Percentiles rank a stretch among this genome's conserved stretches.
These are phyloP conservation scores for Cladosporium sp. DNA, from an alignment of 2,329 filamentous ascomycete genomes.

Conservation along the genomic window DNA sequence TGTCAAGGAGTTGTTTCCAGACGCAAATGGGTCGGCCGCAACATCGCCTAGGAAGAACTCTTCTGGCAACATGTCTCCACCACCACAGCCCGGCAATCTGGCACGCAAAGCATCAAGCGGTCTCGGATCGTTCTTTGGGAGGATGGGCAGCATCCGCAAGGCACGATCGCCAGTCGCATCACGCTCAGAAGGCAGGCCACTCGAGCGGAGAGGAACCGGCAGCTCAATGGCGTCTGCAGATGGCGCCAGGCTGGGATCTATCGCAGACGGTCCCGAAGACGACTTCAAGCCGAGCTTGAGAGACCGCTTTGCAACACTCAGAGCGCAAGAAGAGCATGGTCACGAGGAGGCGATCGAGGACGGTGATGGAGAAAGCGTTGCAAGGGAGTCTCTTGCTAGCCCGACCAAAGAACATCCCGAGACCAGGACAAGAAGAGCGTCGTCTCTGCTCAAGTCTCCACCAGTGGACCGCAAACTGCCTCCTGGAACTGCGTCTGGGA, in stretches of 20 bases:
- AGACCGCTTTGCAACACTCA: conserved; percentile 43
- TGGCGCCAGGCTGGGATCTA: conserved; percentile 16
- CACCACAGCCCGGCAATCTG: conserved; percentile 36
- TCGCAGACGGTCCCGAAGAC: conserved; percentile 25
- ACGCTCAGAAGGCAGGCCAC: conserved; percentile 17
- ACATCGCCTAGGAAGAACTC: conserved; percentile 12
- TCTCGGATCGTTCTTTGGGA: conserved; percentile 74
- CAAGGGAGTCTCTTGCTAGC: conserved; percentile 6
- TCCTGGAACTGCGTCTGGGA: conserved; percentile 80
- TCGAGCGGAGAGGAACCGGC: conserved; percentile 23
- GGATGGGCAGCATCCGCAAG: conserved; percentile 54
- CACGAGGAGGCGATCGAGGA: conserved; percentile 43
- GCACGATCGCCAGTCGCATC: conserved; percentile 46
- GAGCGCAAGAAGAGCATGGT: conserved; percentile 43
- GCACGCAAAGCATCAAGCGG: conserved; percentile 75
- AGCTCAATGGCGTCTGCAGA: conserved; percentile 17
- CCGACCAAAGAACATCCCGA: conserved; percentile 18
- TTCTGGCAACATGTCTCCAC: conserved; percentile 31
- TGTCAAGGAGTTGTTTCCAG: not conserved
- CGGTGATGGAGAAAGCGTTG: conserved; percentile 33
- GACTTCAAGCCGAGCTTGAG: conserved; percentile 38
- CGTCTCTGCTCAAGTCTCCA: conserved; percentile 46
- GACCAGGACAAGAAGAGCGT: conserved; percentile 27
- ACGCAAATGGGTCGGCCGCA: not conserved
- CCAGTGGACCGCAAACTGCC: conserved; percentile 67